phyloP scores from a whole-genome alignment of 495 filamentous ascomycete species.

The Xylaria sp. region DNA sequence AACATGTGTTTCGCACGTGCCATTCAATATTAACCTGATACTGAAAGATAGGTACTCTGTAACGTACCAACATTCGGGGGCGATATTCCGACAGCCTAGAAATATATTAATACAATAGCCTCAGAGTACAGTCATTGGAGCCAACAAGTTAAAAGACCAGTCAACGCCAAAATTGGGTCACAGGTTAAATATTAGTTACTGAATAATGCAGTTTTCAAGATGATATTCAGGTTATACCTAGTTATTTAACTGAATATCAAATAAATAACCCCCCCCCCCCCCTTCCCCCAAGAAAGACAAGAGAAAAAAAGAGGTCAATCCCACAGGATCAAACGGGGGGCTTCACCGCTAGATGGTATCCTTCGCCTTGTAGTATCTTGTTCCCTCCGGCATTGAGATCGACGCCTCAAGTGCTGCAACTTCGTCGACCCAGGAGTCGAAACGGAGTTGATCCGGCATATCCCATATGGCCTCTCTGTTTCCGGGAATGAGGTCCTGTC shows the following conservation, averaged over 20 bases:
- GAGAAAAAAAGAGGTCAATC: too few species aligned
- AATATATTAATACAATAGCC: background rate
- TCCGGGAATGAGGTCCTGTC: background rate
- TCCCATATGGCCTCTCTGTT: slow-evolving; percentile 16
- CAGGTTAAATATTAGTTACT: background rate
- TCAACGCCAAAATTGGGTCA: background rate
- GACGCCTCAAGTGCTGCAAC: slow-evolving; percentile 18
- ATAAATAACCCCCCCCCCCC: too few species aligned
- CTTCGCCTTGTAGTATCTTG: slow-evolving; percentile 14
- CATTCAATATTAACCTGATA: background rate
- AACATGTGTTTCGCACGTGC: background rate
- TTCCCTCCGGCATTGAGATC: slow-evolving; percentile 20
- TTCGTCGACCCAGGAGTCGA: slow-evolving; percentile 6
- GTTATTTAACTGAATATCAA: too few species aligned
- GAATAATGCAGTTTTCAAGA: background rate
- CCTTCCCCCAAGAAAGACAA: too few species aligned
- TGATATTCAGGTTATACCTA: too few species aligned
- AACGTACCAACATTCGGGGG: too few species aligned
- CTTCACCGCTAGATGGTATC: background rate
- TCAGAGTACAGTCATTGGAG: background rate
- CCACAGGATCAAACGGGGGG: background rate
- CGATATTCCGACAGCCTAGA: too few species aligned
- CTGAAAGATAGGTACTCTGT: background rate
- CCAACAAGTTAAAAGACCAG: background rate
- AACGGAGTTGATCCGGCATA: background rate